Percentiles rank a stretch among this genome's conserved stretches.
Conservation (phyloP, 2,329 filamentous ascomycete species). For the Aspergillus pseudoviridinutans region DNA sequence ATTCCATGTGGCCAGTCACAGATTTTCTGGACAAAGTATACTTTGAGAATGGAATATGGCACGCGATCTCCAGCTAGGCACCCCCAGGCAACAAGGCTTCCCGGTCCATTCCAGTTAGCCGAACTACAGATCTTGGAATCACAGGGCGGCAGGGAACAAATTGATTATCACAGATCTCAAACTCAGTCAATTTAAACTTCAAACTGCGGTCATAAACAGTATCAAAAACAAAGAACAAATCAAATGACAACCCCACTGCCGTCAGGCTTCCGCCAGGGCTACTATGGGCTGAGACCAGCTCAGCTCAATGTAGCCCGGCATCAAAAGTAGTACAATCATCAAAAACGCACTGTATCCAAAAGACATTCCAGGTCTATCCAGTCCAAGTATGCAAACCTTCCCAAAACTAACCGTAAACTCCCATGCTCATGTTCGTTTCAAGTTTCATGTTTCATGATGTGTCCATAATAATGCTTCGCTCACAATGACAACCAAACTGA, state of each 20-base stretch:
- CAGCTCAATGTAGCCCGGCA: not conserved
- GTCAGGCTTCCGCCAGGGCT: not conserved
- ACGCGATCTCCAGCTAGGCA: not conserved
- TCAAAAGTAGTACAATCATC: not conserved
- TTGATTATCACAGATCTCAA: not conserved
- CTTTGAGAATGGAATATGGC: not conserved
- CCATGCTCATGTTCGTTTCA: slow-evolving; percentile 1
- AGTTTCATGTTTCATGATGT: slow-evolving; percentile 1
- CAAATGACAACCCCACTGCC: not conserved
- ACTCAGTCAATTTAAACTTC: not conserved
- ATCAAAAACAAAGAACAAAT: not conserved
- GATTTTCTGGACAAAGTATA: not conserved
- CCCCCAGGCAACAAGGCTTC: not conserved
- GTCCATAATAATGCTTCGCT: slow-evolving; percentile 5
- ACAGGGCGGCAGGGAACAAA: not conserved
- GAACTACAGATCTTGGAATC: not conserved
- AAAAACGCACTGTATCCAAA: not conserved
- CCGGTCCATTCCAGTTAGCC: not conserved
- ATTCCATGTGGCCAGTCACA: too few relatives aligned
- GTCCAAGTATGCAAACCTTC: not conserved
- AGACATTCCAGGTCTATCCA: not conserved
- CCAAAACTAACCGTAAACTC: not conserved
- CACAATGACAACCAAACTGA: not conserved
- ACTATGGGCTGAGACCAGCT: not conserved
- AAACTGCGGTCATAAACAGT: not conserved